Evolutionary conservation across 1,284 basidiomycete genomes (phyloP).

Genomic region (Erythrobasidium hasegawianum): DNA sequence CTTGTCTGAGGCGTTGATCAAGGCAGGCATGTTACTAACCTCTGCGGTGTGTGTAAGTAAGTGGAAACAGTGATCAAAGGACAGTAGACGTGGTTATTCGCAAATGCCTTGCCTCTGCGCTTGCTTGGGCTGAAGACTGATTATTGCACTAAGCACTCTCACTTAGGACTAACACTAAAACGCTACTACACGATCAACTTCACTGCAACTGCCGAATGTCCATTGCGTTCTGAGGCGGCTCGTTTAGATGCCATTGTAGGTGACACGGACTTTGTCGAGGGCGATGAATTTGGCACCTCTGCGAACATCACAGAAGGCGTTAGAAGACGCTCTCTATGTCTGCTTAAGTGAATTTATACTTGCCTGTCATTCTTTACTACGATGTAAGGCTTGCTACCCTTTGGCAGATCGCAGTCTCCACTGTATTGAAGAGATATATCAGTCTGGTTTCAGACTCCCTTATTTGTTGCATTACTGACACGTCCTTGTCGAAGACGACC

Average conservation of each 20-base stretch:
- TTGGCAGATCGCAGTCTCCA: not conserved
- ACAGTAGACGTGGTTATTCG: too few species aligned
- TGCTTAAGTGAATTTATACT: not conserved
- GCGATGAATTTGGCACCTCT: not conserved
- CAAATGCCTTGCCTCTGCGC: too few species aligned
- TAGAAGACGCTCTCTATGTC: not conserved
- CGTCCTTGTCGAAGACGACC: constrained; percentile 1
- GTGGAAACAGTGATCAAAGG: too few species aligned
- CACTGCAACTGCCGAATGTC: too few species aligned
- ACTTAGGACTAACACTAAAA: too few species aligned
- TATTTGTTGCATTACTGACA: not conserved
- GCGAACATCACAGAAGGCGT: not conserved
- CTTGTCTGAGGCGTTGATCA: too few species aligned
- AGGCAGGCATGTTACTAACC: too few species aligned
- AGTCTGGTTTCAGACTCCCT: not conserved
- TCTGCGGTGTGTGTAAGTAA: too few species aligned
- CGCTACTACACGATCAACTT: too few species aligned
- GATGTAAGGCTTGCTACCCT: not conserved
- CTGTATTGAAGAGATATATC: not conserved
- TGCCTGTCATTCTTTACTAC: not conserved
- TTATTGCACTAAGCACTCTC: too few species aligned
- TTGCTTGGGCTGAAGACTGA: too few species aligned
- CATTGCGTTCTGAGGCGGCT: too few species aligned
- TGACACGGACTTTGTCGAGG: not conserved
- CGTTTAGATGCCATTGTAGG: not conserved